Conservation (phyloP, 1,139 yeast genomes). For the Hyphopichia fennica region DNA sequence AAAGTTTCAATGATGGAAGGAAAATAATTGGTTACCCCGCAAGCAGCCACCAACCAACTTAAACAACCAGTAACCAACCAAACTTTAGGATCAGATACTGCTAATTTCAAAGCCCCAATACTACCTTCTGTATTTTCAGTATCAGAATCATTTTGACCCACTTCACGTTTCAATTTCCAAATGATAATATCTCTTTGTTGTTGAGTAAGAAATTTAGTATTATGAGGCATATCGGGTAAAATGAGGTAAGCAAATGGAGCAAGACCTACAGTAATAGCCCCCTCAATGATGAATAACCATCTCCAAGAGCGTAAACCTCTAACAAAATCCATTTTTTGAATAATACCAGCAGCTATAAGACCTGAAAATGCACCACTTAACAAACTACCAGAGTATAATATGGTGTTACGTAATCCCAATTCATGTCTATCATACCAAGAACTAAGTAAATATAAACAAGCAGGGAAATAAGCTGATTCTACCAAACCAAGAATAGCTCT, state of each 20-base stretch:
- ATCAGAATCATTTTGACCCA: constrained; percentile 44
- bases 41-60: constrained; percentile 55
- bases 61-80: constrained; percentile 48
- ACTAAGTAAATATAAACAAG: constrained; percentile 48
- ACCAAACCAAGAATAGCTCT: constrained; percentile 55
- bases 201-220: constrained; percentile 48
- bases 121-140: constrained; percentile 32
- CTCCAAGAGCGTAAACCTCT: constrained; percentile 59
- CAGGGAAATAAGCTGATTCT: constrained; percentile 62
- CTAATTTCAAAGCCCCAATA: constrained; percentile 37
- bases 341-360: constrained; percentile 52
- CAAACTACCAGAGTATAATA: constrained; percentile 64
- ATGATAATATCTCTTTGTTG: constrained; percentile 51
- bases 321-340: constrained; percentile 38
- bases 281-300: constrained; percentile 75
- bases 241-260: constrained; percentile 59
- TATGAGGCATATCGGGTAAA: constrained; percentile 69
- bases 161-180: constrained; percentile 41
- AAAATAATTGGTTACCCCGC: constrained; percentile 61
- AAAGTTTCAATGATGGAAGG: constrained; percentile 60
- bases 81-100: constrained; percentile 44
- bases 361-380: constrained; percentile 85
- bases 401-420: constrained; percentile 53
- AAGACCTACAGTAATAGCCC: constrained; percentile 62
- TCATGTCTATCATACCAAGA: constrained; percentile 51